These are phyloP conservation scores for Hymenotorrendiella dingleyae DNA, from an alignment of 2,329 filamentous ascomycete species.

Conservation along the genomic window DNA sequence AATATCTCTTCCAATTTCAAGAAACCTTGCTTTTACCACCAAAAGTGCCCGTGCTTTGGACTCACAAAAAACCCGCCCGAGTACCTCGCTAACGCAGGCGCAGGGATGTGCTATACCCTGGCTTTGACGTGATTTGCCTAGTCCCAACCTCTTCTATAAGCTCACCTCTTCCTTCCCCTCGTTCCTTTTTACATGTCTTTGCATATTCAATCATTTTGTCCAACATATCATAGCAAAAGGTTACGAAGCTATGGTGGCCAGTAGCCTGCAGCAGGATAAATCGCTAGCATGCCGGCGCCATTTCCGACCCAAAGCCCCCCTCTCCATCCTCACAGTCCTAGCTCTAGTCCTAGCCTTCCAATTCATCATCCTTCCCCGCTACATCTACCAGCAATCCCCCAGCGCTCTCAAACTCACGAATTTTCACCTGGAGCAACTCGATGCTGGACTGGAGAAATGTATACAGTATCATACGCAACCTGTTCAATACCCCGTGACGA, in stretches of 20 bases:
- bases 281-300: too few relatives aligned
- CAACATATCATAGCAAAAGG: too few relatives aligned
- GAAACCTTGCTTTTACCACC: background rate
- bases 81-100: too few relatives aligned
- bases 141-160: too few relatives aligned
- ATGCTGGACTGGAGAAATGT: slow-evolving; percentile 25
- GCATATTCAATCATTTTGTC: too few relatives aligned
- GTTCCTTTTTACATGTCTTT: too few relatives aligned
- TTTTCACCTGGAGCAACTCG: slow-evolving; percentile 18
- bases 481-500: slow-evolving; percentile 22
- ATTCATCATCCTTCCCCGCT: background rate
- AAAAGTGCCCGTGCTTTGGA: background rate
- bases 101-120: too few relatives aligned
- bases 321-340: background rate
- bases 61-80: background rate
- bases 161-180: too few relatives aligned
- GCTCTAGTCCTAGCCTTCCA: background rate
- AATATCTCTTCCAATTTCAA: too few relatives aligned
- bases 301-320: background rate
- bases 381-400: slow-evolving; percentile 7
- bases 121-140: too few relatives aligned
- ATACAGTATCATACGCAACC: slow-evolving; percentile 20
- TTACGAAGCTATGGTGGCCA: too few relatives aligned
- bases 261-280: too few relatives aligned
- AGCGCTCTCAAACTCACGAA: slow-evolving; percentile 15